A percentile compares a stretch with the other conserved stretches of the same genome.
These are phyloP conservation scores for Nematodospora valgi DNA, from an alignment of 805 yeast genomes.

Conservation along the genomic window DNA sequence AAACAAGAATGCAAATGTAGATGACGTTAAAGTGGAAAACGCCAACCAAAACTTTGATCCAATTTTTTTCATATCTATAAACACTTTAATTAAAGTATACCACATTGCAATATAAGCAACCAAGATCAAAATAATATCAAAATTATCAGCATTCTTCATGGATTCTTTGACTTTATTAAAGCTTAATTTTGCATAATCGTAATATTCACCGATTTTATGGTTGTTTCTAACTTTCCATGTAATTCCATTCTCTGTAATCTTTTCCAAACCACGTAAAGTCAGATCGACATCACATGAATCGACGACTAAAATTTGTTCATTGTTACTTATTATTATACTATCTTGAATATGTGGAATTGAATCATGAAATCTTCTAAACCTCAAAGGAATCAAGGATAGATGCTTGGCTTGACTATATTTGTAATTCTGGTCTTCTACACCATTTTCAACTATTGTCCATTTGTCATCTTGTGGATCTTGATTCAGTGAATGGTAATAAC, in stretches of 20 bases:
- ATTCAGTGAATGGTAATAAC: constrained; percentile 32
- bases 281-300: constrained; percentile 24
- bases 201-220: constrained; percentile 54
- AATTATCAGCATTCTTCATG: constrained; percentile 73
- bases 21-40: constrained; percentile 70
- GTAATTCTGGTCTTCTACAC: too few relatives aligned
- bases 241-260: constrained; percentile 39
- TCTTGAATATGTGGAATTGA: constrained; percentile 40
- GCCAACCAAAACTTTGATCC: constrained; percentile 91
- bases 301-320: constrained; percentile 42
- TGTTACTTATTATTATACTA: constrained; percentile 19
- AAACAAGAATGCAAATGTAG: constrained; percentile 78
- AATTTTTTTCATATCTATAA: constrained; percentile 66
- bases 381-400: constrained; percentile 46
- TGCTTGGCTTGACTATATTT: constrained; percentile 3
- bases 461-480: constrained; percentile 34
- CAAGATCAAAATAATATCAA: constrained; percentile 76
- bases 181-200: constrained; percentile 45
- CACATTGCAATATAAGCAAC: constrained; percentile 86
- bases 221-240: constrained; percentile 61
- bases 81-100: constrained; percentile 73
- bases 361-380: constrained; percentile 47
- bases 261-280: constrained; percentile 21
- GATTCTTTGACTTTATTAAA: constrained; percentile 40
- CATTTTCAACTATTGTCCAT: constrained; percentile 51